Evolutionary conservation across 2,329 filamentous ascomycete genomes (phyloP).

Genomic region (Parastagonospora nodorum): DNA sequence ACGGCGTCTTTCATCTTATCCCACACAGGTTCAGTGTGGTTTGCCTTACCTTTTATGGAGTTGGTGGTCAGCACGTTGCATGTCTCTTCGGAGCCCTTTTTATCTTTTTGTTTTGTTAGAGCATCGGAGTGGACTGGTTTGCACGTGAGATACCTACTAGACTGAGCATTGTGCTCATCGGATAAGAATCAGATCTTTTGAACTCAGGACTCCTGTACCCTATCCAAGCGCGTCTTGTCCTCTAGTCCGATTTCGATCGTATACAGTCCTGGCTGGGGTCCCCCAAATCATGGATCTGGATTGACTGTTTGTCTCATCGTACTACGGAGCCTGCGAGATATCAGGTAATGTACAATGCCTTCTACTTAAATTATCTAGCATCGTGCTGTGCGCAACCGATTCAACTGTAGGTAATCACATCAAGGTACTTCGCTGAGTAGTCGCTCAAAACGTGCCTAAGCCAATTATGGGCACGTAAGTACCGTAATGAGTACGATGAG

Average conservation of each 20-base stretch:
- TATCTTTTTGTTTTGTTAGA: neutral
- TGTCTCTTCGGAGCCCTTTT: neutral
- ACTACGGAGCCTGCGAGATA: too few relatives aligned
- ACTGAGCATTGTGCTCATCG: neutral
- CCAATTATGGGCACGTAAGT: neutral
- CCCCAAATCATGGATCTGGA: too few relatives aligned
- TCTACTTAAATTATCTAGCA: too few relatives aligned
- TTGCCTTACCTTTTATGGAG: neutral
- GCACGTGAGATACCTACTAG: neutral
- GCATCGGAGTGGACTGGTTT: neutral
- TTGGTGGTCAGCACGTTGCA: neutral
- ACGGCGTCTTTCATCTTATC: neutral
- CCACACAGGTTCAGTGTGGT: too few relatives aligned
- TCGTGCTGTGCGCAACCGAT: too few relatives aligned
- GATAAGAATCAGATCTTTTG: constrained; percentile 7
- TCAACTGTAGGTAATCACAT: too few relatives aligned
- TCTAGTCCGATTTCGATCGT: too few relatives aligned
- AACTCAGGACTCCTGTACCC: neutral
- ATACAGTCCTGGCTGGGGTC: too few relatives aligned
- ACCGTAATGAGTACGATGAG: constrained; percentile 7
- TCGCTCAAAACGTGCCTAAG: too few relatives aligned
- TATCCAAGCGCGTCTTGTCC: too few relatives aligned
- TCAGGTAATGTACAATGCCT: too few relatives aligned
- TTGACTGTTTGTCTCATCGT: neutral
- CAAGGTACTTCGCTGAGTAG: too few relatives aligned